Percentiles rank a stretch among this genome's conserved stretches.
phyloP scores from a whole-genome alignment of 345 rosid genomes.

The Eucalyptus lansdowneana region DNA sequence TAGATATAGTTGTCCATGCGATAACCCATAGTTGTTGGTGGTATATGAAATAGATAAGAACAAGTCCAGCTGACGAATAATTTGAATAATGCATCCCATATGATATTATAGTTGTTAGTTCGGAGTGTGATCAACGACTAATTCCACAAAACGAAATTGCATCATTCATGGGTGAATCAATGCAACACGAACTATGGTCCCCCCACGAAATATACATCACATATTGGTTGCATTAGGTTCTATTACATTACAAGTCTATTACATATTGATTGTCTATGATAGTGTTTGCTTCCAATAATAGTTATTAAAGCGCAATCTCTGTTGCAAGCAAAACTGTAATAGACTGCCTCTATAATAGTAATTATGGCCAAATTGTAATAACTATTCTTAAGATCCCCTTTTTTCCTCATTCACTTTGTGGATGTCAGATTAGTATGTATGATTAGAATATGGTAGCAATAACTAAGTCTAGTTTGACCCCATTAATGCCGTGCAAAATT shows the following conservation, averaged over 20 bases:
- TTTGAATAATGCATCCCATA: not conserved
- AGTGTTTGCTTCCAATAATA: not conserved
- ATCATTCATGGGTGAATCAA: not conserved
- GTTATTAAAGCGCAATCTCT: not conserved
- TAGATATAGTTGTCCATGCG: not conserved
- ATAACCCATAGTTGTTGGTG: not conserved
- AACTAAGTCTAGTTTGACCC: not conserved
- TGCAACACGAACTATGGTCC: not conserved
- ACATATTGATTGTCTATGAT: not conserved
- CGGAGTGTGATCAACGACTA: accelerated
- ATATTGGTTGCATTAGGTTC: not conserved
- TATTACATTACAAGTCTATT: not conserved
- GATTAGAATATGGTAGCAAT: not conserved
- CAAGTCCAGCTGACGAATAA: not conserved
- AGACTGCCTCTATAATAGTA: not conserved
- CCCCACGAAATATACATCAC: not conserved
- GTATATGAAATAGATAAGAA: not conserved
- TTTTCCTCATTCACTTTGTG: not conserved
- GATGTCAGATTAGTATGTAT: not conserved
- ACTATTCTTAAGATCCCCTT: not conserved
- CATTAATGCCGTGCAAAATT: no score
- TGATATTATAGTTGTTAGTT: not conserved
- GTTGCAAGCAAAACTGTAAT: not conserved
- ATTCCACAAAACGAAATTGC: not conserved
- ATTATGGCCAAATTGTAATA: not conserved